Base-by-base conservation (phyloP, 1,284 basidiomycete genomes). In the Blastosporella zonata region DNA sequence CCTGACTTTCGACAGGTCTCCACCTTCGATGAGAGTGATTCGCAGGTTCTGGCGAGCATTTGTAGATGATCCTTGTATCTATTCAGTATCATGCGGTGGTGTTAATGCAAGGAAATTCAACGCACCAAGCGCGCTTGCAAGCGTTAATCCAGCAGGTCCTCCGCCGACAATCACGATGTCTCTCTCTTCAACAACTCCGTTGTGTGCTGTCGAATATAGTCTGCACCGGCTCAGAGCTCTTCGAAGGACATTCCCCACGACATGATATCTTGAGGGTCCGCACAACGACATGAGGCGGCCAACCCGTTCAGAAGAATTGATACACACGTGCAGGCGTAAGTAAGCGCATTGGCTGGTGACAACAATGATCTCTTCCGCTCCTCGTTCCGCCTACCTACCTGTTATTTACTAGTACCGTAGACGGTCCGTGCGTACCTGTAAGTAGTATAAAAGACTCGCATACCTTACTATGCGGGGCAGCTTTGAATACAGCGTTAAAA, bases 141-240 rank as follows among this genome's bases (percentile, higher is more conserved):
- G 73, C 3, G 94, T 90, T 21, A 99, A 77, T 12, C 96, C 96
- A 1, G 84, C 93, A 17, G 93, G 93, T 1, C 95, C 95, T 38
- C 93, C 96, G 12, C 96, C 96, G 29, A 97, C 92, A 57, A 98
- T 90, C 27, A 97, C 90, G 46, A 97, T 76, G 65, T 97, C 94
- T 55, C 79, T 84, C 47, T 89, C 75, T 53, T 77, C 71, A 15
- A 66, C 54, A 22, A 46, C 42, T 10, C 45, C 48, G 13, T 23
- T 56, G 43, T 33, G 55, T 7, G 45, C 39, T 2, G 50, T 48
- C n/a, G 57, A 57, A 37, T 51, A 43, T 0, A 12, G 33, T 17
- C 12, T 47, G 13, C 10, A 21, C 9, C 20, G 28, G 31, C 35
- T n/a, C 2, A 40, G 6, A 18, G 28, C n/a, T 38, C 15, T 47